A percentile compares a stretch with the other conserved stretches of the same genome.
Evolutionary conservation across 2,329 filamentous ascomycete species (phyloP).

Genomic region (Aureobasidium pullulans): DNA sequence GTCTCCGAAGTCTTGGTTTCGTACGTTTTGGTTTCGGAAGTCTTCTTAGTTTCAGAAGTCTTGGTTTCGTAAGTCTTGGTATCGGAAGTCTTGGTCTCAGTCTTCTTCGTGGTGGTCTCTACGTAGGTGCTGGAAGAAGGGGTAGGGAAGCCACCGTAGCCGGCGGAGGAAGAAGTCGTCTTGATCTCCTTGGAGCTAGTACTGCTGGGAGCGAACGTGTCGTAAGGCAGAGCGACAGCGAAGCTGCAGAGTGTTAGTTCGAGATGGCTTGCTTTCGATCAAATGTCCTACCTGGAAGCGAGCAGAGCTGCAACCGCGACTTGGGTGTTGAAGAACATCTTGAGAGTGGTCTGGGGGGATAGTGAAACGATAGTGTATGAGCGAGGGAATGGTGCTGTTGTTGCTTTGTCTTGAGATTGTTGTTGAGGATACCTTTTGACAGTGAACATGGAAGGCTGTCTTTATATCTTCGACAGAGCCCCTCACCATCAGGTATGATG

Average conservation of each 20-base stretch:
- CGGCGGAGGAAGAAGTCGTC: not conserved
- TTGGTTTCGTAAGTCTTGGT: not conserved
- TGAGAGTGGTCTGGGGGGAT: not conserved
- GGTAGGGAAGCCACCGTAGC: constrained; percentile 1
- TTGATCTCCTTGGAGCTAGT: not conserved
- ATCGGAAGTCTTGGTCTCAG: not conserved
- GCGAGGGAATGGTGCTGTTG: constrained; percentile 1
- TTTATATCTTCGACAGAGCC: not conserved
- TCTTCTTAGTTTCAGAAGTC: not conserved
- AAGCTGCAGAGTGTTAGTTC: not conserved
- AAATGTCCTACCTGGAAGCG: not conserved
- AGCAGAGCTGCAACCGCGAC: constrained; percentile 10
- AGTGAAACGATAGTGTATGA: constrained; percentile 6
- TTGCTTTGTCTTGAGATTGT: not conserved
- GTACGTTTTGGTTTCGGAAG: not conserved
- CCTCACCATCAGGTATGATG: not conserved
- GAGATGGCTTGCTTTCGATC: too few species aligned
- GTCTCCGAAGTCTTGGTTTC: not conserved
- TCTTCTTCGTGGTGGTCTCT: not conserved
- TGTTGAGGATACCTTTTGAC: not conserved
- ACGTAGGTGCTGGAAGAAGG: not conserved
- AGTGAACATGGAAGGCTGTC: not conserved
- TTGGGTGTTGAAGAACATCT: constrained; percentile 11
- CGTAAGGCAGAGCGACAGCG: constrained; percentile 1
- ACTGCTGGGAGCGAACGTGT: not conserved